phyloP scores from a whole-genome alignment of 2,329 filamentous ascomycete genomes.

The Apiospora koreana region DNA sequence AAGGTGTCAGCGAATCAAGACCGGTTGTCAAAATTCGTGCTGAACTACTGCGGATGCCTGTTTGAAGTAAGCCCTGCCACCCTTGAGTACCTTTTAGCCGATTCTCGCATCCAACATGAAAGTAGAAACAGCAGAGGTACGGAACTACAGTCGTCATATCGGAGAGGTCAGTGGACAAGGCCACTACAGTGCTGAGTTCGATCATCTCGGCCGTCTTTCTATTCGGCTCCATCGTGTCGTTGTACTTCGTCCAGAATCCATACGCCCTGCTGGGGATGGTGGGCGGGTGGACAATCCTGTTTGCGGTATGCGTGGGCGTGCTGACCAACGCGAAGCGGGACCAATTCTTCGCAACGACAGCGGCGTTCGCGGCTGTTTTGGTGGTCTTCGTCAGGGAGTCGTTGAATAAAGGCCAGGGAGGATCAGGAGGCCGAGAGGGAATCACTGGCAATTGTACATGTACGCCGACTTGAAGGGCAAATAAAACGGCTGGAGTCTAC shows the following conservation, averaged over 20 bases:
- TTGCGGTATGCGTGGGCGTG: constrained; percentile 18
- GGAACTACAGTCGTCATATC: neutral
- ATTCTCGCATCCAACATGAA: constrained; percentile 10
- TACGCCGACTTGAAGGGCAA: neutral
- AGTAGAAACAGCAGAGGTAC: neutral
- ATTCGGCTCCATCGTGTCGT: constrained; percentile 15
- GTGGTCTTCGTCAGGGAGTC: constrained; percentile 20
- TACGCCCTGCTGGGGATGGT: constrained; percentile 18
- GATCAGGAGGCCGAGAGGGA: neutral
- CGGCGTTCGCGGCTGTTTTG: constrained; percentile 20
- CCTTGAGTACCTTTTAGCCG: constrained; percentile 10
- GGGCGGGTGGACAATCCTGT: constrained; percentile 18
- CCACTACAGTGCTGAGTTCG: constrained; percentile 12
- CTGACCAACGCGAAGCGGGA: constrained; percentile 20
- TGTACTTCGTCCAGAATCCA: constrained; percentile 13
- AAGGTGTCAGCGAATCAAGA: constrained; percentile 25
- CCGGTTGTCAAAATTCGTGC: constrained; percentile 27
- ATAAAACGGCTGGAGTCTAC: neutral
- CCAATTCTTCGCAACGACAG: constrained; percentile 20
- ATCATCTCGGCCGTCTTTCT: constrained; percentile 11
- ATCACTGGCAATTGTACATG: neutral
- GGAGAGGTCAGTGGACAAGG: constrained; percentile 8
- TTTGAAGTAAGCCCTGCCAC: neutral
- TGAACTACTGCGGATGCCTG: constrained; percentile 4
- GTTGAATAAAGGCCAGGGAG: neutral